phyloP scores from a whole-genome alignment of 75 land plant species.

The Picea sitchensis region DNA sequence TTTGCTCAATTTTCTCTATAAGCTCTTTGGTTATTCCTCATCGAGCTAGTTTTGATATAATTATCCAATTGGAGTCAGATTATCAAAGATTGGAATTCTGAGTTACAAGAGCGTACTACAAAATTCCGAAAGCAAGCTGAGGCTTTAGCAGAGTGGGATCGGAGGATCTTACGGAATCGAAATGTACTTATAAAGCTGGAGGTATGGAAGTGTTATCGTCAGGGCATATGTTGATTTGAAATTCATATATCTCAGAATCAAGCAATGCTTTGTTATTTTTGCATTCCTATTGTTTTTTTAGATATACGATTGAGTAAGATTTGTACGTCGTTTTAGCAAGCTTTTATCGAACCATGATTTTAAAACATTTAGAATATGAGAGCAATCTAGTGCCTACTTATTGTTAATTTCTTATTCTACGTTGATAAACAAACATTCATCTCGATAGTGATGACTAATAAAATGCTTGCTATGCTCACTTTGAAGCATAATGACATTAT shows the following conservation, averaged over 20 bases:
- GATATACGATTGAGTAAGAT: neutral
- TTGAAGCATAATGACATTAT: too few species aligned
- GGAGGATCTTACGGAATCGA: conserved; percentile 81
- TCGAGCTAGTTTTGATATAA: neutral
- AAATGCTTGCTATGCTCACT: too few species aligned
- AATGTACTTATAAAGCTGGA: conserved; percentile 89
- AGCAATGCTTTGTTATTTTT: neutral
- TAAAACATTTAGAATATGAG: too few species aligned
- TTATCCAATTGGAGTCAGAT: conserved; percentile 37
- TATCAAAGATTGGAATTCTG: conserved; percentile 95
- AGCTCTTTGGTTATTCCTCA: neutral
- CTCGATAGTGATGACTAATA: too few species aligned
- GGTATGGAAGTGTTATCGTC: conserved; percentile 33
- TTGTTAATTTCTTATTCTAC: too few species aligned
- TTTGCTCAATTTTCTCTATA: neutral
- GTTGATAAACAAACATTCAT: too few species aligned
- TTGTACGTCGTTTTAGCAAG: too few species aligned
- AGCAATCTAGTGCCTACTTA: too few species aligned
- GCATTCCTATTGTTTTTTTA: neutral
- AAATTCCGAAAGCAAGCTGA: conserved; percentile 89
- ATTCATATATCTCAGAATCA: neutral
- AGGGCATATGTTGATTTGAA: neutral
- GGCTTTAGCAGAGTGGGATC: conserved; percentile 96
- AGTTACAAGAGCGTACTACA: conserved; percentile 87
- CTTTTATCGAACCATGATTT: too few species aligned